Percentiles rank a stretch among this genome's conserved stretches.
Evolutionary conservation across 2,329 filamentous ascomycete species (phyloP).

Genomic region (Fusarium sp.): DNA sequence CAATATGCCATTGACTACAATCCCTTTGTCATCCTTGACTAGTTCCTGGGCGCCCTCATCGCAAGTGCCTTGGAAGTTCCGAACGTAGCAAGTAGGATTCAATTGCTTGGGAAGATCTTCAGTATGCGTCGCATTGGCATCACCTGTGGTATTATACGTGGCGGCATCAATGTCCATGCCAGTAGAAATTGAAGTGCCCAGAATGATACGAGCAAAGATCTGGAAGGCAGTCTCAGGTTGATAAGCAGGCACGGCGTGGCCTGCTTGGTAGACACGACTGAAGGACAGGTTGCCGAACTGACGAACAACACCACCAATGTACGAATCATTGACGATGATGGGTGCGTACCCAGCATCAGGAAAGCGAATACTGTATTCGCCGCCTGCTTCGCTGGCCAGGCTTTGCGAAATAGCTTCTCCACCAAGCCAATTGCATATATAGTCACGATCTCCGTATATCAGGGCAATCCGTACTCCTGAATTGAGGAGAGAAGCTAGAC

Average conservation of each 20-base stretch:
- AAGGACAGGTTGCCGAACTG: constrained; percentile 81
- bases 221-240: constrained; percentile 69
- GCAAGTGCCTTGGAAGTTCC: constrained; percentile 60
- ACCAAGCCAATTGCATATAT: constrained; percentile 75
- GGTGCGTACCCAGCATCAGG: constrained; percentile 74
- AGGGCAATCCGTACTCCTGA: constrained; percentile 74
- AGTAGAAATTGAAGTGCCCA: constrained; percentile 63
- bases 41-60: constrained; percentile 59
- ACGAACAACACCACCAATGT: constrained; percentile 76
- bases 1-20: constrained; percentile 68
- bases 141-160: constrained; percentile 66
- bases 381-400: constrained; percentile 60
- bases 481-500: constrained; percentile 68
- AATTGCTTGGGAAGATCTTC: constrained; percentile 60
- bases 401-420: constrained; percentile 76
- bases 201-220: constrained; percentile 68
- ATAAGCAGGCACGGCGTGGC: constrained; percentile 69
- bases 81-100: constrained; percentile 68
- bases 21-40: constrained; percentile 61
- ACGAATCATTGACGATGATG: constrained; percentile 73
- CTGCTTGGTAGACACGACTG: constrained; percentile 71
- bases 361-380: constrained; percentile 64
- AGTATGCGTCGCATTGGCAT: constrained; percentile 64
- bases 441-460: constrained; percentile 74
- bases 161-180: constrained; percentile 62